Base-by-base conservation (phyloP, 176 grass and related monocot species). In the Chrysopogon serrulatus region DNA sequence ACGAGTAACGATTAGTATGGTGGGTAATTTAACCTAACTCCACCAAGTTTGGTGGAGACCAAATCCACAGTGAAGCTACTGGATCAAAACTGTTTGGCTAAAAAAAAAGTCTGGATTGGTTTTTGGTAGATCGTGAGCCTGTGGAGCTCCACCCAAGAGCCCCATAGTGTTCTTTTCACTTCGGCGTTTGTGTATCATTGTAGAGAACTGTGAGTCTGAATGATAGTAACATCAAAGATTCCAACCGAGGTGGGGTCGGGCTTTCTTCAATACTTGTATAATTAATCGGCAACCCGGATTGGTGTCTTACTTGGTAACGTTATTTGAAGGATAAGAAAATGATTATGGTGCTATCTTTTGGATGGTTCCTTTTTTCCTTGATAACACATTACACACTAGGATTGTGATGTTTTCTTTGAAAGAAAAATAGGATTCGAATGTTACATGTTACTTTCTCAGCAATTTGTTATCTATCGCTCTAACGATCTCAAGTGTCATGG, bases 301-400 rank as follows among this genome's bases (percentile, higher is more conserved):
- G 28, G 16, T 83, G 88, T 61, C 74, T 64, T 89, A 86, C 74
- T 45, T 79, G 79, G 66, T 90, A 60, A 84, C 76, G 15, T 57
- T 79, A 84, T 80, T 31, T 0, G 47, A 31, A 68, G 49, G 40
- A 11, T 19, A 18, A 74, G 44, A 21, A 47, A 63, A 21, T 30
- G 13, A 0, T 84, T 73, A 31, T 66, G 53, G 42, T 61, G 41
- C 28, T 76, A 39, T 69, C 63, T 24, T 40, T 76, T 81, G 40
- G 71, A 66, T 66, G 14, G 14, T 68, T 8, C 23, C 4, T 53
- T 51, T 53, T 53, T 12, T 4, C 17, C n/a, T n/a, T 30, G 45
- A 41, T n/a, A 81, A 30, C 5, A 70, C 33, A 70, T 37, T 63
- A 63, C 56, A 60, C 56, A 60, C 56, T 60, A 60, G n/a, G 56